Base-by-base conservation (phyloP, 345 rosid genomes). In the Orychophragmus violaceus region DNA sequence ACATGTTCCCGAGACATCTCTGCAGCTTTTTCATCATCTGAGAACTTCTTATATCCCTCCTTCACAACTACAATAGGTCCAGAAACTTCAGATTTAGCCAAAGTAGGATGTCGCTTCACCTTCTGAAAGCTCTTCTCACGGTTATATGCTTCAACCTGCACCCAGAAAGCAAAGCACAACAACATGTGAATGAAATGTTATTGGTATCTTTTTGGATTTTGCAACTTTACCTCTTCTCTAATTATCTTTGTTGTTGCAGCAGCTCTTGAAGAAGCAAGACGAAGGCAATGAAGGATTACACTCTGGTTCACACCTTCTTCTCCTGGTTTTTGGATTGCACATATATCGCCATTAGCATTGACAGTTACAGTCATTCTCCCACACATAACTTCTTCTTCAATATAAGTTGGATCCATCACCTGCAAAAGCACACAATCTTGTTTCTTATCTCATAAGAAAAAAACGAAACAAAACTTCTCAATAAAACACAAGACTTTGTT, bases 341-440 rank as follows among this genome's bases (percentile, higher is more conserved):
- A 94, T 59, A 94, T 82, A 68, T 88, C 96, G 35, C 99, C 96
- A 77, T 85, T 85, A 35, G 92, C 84, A 71, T 90, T 90, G 63
- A 85, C 87, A 33, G 91, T 90, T 68, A 84, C 83, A 57, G 95
- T 94, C 96, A 90, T 88, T 76, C 88, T 81, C 59, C 92, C 97
- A 22, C 80, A 80, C 91, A 87, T 84, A 52, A 85, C 91, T 35
- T 84, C 90, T 79, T 94, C 99, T 76, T 94, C 99, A 37, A 67
- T 16, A 64, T 75, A 63, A 57, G 67, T 63, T 62, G 78, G 74
- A 17, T 69, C 78, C 66, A 75, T 75, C 28, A 69, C 64, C 78
- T 74, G 22, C 56, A 61, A 3, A 52, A 14, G 0, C 35, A 25
- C 36, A 41, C 62, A 52, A 6, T 37, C 36, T 14, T 3, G 18